Conservation (phyloP, 2,329 filamentous ascomycete genomes). For the Hymenoscyphus linearis region DNA sequence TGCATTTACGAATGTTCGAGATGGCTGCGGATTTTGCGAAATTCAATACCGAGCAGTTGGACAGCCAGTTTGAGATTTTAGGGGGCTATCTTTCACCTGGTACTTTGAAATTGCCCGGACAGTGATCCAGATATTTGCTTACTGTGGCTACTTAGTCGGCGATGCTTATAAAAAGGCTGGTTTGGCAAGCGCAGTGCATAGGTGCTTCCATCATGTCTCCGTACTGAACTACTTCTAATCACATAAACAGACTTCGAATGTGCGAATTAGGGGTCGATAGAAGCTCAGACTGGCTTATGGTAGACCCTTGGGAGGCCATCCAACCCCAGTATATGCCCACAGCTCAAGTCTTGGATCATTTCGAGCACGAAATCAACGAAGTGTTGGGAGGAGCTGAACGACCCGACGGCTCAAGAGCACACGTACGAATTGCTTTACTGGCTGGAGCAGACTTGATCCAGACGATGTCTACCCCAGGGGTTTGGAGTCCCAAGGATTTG, state of each 20-base stretch:
- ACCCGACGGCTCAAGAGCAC: constrained; percentile 59
- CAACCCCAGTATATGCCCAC: constrained; percentile 83
- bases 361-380: constrained; percentile 82
- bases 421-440: constrained; percentile 67
- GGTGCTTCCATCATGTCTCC: constrained; percentile 36
- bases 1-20: constrained; percentile 82
- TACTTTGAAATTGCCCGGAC: constrained; percentile 29
- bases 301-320: constrained; percentile 84
- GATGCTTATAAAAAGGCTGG: constrained; percentile 72
- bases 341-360: constrained; percentile 84
- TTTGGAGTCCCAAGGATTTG: constrained; percentile 82
- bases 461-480: constrained; percentile 45
- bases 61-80: constrained; percentile 75
- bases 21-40: constrained; percentile 74
- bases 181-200: constrained; percentile 65
- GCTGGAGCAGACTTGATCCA: constrained; percentile 72
- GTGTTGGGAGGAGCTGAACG: constrained; percentile 68
- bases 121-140: constrained; percentile 35
- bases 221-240: constrained; percentile 5
- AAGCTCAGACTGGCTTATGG: constrained; percentile 75
- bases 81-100: constrained; percentile 67
- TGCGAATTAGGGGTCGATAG: constrained; percentile 74
- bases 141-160: constrained; percentile 7
- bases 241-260: constrained; percentile 62
- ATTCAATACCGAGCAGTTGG: constrained; percentile 39